Base-by-base conservation (phyloP, 352 stramenopile genomes). In the Pythium dissimile region DNA sequence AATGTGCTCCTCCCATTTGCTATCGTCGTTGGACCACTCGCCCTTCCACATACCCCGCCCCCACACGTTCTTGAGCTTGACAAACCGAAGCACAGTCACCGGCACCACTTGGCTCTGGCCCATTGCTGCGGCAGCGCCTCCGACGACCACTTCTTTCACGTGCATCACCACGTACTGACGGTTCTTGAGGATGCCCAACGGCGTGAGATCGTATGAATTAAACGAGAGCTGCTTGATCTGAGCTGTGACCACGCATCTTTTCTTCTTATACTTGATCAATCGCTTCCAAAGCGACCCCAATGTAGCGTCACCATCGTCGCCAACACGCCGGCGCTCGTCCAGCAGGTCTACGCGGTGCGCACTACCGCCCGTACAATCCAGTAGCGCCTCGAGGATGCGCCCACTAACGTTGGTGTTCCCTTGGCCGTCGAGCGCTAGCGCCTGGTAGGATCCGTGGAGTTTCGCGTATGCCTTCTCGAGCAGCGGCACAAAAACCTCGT, bases 391-490 rank as follows among this genome's bases (percentile, higher is more conserved):
- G 10, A 90, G 66, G 37, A 95, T 89, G 1, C 74, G 75, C 21
- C 77, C 68, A 52, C 80, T 87, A 13, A 73, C 77, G 21, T 56
- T 72, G 0, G 71, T 72, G 13, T 52, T 60, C 0, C 75, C 73
- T 5, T 72, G 68, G 20, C 63, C 53, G 16, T 71, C 65, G 30
- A 82, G 75, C 12, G 81, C 64, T 8, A 89, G 57, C 20, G 55
- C 39, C 32, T 89, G 75, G 52, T 88, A 87, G 18, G 68, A 92
- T 4, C 88, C 88, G 30, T 95, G 86, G 12, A 96, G 66, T 67
- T 97, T 97, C 12, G 88, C 88, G 48, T 91, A 96, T 27, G 88
- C 87, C 54, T 97, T 97, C 59, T 96, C 89, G 8, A 97, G 54
- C 8, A 96, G 67, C 21, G 80, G 71, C 24, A 97, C 65, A 62